Base-by-base conservation (phyloP, 139 green algal genomes). In the Micractinium conductrix region DNA sequence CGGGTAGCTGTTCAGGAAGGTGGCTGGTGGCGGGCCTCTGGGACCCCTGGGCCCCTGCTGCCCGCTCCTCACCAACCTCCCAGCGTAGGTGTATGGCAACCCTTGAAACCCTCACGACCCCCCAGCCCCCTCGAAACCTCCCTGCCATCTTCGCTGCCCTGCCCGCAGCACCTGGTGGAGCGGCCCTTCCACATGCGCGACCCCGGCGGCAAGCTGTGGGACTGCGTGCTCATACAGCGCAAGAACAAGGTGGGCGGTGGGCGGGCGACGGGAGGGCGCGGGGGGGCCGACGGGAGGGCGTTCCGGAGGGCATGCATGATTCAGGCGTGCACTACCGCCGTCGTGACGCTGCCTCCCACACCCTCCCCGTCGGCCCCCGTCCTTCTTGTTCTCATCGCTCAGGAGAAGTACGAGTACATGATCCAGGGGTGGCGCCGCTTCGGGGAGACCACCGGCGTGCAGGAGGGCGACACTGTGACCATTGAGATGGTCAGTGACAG, bases 401-500 rank as follows among this genome's bases (percentile, higher is more conserved):
- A 85, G 80, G 84, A 86, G 50, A 90, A 90, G 84, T 90, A 87
- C 67, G 87, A 90, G 84, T 89, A 90, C 68, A 90, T 87, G 53
- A 71, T 90, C 45, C 79, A 86, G 68, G 84, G 84, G 19, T 87
- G 84, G 84, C 58, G 74, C 3, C 74, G 74, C 10, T 87, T 74
- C 70, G 83, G 83, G 24, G 83, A 87, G 73, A 30, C 37, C 26
- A 71, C 30, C n/a, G 42, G 68, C 12, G 70, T 86, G 69, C 73
- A 75, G 73, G 83, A 87, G 44, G 83, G 83, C 26, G 83, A 87
- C 74, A 87, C 83, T 2, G 83, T 87, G 60, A 63, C 70, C 2
- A 83, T 87, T 62, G 74, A 83, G 45, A 87, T 87, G 83, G 73
- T 83, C 33, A 53, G 44, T 3, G 40, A 79, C 74, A 78, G 30